A percentile compares a stretch with the other conserved stretches of the same genome.
Conservation (phyloP, 768 basidiomycete species). For the Trametes punicea region DNA sequence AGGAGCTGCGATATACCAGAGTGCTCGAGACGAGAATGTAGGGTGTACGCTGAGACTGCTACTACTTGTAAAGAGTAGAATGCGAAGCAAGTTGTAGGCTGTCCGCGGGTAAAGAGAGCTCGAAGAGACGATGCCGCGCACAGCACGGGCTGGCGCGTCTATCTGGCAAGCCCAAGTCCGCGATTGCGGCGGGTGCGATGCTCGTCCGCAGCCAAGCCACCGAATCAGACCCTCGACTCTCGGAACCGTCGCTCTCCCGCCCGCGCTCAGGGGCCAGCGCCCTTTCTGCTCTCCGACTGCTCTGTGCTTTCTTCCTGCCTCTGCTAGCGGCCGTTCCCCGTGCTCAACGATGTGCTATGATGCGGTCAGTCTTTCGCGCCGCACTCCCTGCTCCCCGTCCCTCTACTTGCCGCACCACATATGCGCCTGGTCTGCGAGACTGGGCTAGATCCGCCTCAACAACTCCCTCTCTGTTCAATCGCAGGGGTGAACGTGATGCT, state of each 20-base stretch:
- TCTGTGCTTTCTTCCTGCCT: not conserved
- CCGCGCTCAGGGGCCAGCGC: not conserved
- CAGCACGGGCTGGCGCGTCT: conserved; percentile 12
- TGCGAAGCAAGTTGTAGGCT: not conserved
- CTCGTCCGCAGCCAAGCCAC: not conserved
- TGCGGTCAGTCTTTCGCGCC: conserved; percentile 41
- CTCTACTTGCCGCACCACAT: not conserved
- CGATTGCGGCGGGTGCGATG: conserved; percentile 7
- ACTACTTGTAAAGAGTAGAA: not conserved
- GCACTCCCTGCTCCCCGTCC: conserved; percentile 10
- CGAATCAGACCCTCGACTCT: not conserved
- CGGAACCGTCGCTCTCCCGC: no score
- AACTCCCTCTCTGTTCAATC: conserved; percentile 7
- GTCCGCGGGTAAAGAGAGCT: not conserved
- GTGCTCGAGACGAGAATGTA: not conserved
- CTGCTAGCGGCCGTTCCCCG: not conserved
- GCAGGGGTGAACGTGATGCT: not conserved
- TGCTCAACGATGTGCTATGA: conserved; percentile 48
- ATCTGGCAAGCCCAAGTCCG: conserved; percentile 10
- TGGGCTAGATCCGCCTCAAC: conserved; percentile 2
- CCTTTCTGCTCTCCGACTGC: not conserved
- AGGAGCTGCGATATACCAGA: not conserved
- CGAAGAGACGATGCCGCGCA: conserved; percentile 4
- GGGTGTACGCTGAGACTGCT: not conserved
- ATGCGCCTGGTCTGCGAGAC: conserved; percentile 7